These are phyloP conservation scores for Podila minutissima DNA, from an alignment of 192 early-diverging fungal genomes.

Conservation along the genomic window DNA sequence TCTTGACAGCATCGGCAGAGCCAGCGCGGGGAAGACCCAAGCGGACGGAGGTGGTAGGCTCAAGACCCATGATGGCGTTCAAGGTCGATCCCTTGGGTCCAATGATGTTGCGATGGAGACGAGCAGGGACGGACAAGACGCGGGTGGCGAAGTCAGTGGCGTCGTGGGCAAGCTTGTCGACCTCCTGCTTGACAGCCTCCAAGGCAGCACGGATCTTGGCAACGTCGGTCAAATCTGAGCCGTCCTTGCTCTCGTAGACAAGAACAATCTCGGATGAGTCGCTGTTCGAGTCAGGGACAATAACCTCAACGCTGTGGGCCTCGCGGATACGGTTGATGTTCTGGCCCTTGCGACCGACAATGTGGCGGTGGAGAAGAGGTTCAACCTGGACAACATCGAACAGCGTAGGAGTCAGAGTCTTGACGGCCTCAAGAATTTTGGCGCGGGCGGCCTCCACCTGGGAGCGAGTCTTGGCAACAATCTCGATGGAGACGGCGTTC, in stretches of 20 bases:
- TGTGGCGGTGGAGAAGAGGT: constrained; percentile 76
- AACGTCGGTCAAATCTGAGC: constrained; percentile 49
- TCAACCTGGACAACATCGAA: constrained; percentile 65
- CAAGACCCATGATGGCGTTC: constrained; percentile 74
- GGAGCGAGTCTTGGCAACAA: constrained; percentile 73
- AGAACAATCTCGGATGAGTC: constrained; percentile 80
- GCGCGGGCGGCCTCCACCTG: constrained; percentile 73
- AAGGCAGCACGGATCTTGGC: constrained; percentile 58
- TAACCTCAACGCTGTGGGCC: constrained; percentile 74
- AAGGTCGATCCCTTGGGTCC: constrained; percentile 79
- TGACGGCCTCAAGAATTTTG: constrained; percentile 64
- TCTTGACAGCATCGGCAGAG: constrained; percentile 58
- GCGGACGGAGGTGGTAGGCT: constrained; percentile 74
- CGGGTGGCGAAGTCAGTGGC: constrained; percentile 74
- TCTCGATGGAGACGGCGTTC: constrained; percentile 72
- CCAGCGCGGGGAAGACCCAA: constrained; percentile 65
- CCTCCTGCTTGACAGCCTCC: constrained; percentile 70
- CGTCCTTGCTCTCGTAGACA: constrained; percentile 73
- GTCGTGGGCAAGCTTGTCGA: constrained; percentile 69
- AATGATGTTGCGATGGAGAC: constrained; percentile 83
- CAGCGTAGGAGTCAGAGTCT: constrained; percentile 58
- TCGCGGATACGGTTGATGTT: constrained; percentile 73
- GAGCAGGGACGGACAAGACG: constrained; percentile 69
- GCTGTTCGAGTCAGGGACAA: constrained; percentile 78
- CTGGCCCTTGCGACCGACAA: constrained; percentile 70